Evolutionary conservation across 306 rosid species (phyloP), one percentile per base, ranked within the genome.

Genomic region (Prinsepia uniflora): DNA sequence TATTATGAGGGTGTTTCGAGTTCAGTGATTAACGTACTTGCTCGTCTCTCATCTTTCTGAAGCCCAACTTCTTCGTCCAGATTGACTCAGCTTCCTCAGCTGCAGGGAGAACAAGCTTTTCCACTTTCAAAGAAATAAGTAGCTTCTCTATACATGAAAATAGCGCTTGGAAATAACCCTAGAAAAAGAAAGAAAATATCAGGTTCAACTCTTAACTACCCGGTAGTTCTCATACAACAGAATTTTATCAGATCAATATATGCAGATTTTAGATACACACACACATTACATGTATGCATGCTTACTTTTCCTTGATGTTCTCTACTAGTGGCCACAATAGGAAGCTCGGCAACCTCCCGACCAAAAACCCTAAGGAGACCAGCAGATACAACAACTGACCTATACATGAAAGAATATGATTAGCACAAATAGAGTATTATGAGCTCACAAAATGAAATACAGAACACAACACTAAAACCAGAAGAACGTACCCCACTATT

Each of bases 31-130:
- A 49, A 78, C 85, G 78, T 84, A 87, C 99, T 81, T 90, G 89
- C 72, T 95, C 99, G 58, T 95, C 97, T 43, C 82, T 86, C 96
- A 91, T 89, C 84, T 88, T 91, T 63, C 55, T 80, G 78, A 95
- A 95, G 68, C 99, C 99, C 70, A 95, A 78, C 73, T 95, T 95
- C 69, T 84, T 91, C 2, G 96, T 95, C 99, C 99, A 95, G 68
- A 95, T 89, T 67, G 99, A 95, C 81, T 95, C 97, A 0, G 97
- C 99, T 50, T 89, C 97, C 83, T 90, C 99, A 5, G 99, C 99
- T 5, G 99, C 99, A 74, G 99, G 99, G 47, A 95, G 97, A 67
- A 95, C 99, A 72, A 95, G 74, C 79, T 89, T 95, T 86, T 89
- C 91, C 54, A 95, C 97, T 19, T 87, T 84, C 82, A 95, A 81